These are phyloP conservation scores for Sporopachydermia quercuum DNA, from an alignment of 805 yeast species.

Conservation along the genomic window DNA sequence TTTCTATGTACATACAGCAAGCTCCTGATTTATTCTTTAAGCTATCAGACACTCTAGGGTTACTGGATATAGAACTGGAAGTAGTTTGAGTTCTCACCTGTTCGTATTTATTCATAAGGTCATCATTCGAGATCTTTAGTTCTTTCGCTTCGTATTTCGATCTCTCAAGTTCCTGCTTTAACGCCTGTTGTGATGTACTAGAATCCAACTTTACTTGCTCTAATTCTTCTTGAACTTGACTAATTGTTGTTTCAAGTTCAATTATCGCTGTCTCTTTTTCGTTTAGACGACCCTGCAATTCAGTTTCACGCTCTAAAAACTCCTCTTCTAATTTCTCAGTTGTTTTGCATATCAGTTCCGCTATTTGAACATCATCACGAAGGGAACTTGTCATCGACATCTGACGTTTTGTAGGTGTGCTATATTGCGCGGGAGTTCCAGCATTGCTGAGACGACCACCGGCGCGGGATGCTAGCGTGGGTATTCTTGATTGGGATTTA, in stretches of 20 bases:
- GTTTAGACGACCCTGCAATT: constrained; percentile 16
- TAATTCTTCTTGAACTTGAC: constrained; percentile 6
- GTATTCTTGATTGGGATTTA: too few relatives aligned
- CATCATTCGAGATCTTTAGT: constrained; percentile 6
- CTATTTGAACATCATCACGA: too few relatives aligned
- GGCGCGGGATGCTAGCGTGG: too few relatives aligned
- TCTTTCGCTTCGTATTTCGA: constrained; percentile 9
- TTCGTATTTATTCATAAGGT: too few relatives aligned
- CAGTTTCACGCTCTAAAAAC: constrained; percentile 16
- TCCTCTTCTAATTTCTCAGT: constrained; percentile 10
- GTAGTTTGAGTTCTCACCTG: constrained; percentile 5
- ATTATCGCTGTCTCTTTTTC: constrained; percentile 14
- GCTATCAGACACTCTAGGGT: too few relatives aligned
- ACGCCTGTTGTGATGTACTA: not conserved
- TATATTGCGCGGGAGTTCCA: too few relatives aligned
- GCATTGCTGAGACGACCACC: too few relatives aligned
- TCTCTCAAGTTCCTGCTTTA: constrained; percentile 6
- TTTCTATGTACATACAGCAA: too few relatives aligned
- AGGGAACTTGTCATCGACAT: too few relatives aligned
- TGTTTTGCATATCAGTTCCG: not conserved
- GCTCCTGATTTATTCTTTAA: too few relatives aligned
- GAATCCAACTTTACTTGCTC: not conserved
- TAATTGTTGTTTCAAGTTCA: constrained; percentile 8
- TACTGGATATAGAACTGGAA: too few relatives aligned
- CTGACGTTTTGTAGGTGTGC: too few relatives aligned